phyloP scores from a whole-genome alignment of 257 asterid genomes.

The Solanum okadae region DNA sequence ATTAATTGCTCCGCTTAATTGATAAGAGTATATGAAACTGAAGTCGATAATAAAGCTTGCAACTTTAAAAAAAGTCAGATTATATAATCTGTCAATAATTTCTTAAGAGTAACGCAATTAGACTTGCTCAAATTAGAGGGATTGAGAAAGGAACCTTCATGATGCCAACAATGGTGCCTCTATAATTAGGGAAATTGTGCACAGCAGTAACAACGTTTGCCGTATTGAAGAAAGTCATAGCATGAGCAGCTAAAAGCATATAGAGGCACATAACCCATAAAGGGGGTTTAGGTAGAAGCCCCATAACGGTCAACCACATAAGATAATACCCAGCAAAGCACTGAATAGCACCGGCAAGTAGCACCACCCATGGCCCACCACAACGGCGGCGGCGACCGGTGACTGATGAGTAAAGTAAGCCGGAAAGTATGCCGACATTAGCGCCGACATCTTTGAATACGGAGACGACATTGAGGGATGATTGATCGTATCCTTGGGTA shows the following conservation, averaged over 20 bases:
- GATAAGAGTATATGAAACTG: not conserved
- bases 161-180: conserved; percentile 81
- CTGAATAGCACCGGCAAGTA: conserved; percentile 56
- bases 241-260: conserved; percentile 86
- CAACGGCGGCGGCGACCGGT: not conserved
- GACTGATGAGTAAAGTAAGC: conserved; percentile 63
- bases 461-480: conserved; percentile 63
- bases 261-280: conserved; percentile 53
- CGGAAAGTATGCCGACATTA: conserved; percentile 71
- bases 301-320: conserved; percentile 79
- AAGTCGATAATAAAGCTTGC: not conserved
- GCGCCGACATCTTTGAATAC: conserved; percentile 90
- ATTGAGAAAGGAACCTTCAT: conserved; percentile 54
- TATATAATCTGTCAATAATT: not conserved
- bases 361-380: conserved; percentile 70
- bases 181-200: conserved; percentile 56
- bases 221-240: conserved; percentile 89
- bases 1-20: not conserved
- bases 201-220: conserved; percentile 88
- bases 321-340: conserved; percentile 81
- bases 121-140: not conserved
- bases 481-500: conserved; percentile 58
- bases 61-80: not conserved
- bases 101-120: not conserved
- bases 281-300: conserved; percentile 43